Evolutionary conservation across 2,329 filamentous ascomycete genomes (phyloP).

Genomic region (Colletotrichum limetticola): DNA sequence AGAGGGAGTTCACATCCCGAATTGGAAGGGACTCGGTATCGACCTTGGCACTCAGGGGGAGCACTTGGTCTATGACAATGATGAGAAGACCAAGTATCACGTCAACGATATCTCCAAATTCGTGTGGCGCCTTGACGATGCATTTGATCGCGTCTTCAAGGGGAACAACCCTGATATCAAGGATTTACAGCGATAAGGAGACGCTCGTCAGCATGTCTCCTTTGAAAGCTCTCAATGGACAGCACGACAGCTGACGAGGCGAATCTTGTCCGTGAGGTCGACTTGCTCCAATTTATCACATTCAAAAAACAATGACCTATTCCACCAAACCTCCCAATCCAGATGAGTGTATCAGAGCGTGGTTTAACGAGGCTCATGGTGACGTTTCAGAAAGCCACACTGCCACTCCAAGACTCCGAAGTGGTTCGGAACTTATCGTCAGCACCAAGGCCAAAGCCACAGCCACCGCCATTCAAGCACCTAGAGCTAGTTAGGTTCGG

Average conservation of each 20-base stretch:
- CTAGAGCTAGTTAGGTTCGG: neutral
- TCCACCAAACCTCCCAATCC: too few relatives aligned
- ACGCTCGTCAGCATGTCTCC: neutral
- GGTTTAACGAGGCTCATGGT: neutral
- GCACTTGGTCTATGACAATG: slow-evolving; percentile 35
- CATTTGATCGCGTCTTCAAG: slow-evolving; percentile 30
- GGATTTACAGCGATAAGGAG: neutral
- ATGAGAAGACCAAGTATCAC: slow-evolving; percentile 35
- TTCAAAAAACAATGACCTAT: neutral
- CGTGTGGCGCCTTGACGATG: slow-evolving; percentile 32
- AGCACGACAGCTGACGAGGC: neutral
- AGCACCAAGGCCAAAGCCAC: neutral
- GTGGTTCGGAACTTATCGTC: slow-evolving; percentile 24
- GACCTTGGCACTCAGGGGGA: slow-evolving; percentile 40
- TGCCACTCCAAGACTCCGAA: slow-evolving; percentile 5
- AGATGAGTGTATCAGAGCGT: neutral
- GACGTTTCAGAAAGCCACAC: neutral
- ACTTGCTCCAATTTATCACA: neutral
- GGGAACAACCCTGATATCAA: slow-evolving; percentile 33
- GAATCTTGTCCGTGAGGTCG: neutral
- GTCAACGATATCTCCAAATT: slow-evolving; percentile 34
- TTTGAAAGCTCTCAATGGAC: neutral
- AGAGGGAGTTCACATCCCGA: slow-evolving; percentile 45
- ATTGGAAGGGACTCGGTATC: slow-evolving; percentile 40
- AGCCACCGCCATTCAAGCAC: neutral